Evolutionary conservation across 2,329 filamentous ascomycete species (phyloP), one percentile per base, ranked within the genome.

Genomic region (Cordyceps cicadae): DNA sequence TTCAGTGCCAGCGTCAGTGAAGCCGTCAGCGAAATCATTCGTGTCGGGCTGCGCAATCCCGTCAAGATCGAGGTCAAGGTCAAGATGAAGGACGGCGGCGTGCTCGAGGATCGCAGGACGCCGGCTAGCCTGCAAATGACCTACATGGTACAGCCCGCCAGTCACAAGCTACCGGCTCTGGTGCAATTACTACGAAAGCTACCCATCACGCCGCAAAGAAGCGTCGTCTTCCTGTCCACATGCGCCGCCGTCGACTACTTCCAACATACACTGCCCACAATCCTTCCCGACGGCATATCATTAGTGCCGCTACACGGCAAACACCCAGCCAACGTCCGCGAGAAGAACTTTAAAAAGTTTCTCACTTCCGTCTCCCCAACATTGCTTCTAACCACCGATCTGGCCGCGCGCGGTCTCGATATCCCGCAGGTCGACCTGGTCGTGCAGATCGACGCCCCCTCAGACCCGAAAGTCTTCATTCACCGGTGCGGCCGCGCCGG

Each of bases 1-100:
- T 99, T 97, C 75, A 96, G 91, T 69, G 94, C 94, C 14, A 95
- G 89, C 68, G 89, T 99, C n/a, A 94, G 89, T 67, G 94, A 97
- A 70, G 94, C 94, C 1, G 90, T 99, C 0, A 87, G 92, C 64
- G 90, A 97, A 70, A 88, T 99, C 59, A 92, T 99, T 57, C 84
- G 92, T 41, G 91, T 97, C 8, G 94, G 94, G 21, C 77, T 97
- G 65, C 83, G 94, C 43, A 97, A 99, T 73, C 94, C 94, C 0
- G 92, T 97, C 68, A 95, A 95, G 70, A 91, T 99, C 63, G 88
- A 90, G 12, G 94, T 97, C 56, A 94, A 93, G 68, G 94, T 99
- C 58, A 94, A 92, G 74, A 70, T 85, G 74, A 77, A 84, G 77
- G 79, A 79, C 21, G 90, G 89, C 21, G 83, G 83, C 1, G 70